Evolutionary conservation across 1,284 basidiomycete species (phyloP).

Genomic region (Malassezia obtusa): DNA sequence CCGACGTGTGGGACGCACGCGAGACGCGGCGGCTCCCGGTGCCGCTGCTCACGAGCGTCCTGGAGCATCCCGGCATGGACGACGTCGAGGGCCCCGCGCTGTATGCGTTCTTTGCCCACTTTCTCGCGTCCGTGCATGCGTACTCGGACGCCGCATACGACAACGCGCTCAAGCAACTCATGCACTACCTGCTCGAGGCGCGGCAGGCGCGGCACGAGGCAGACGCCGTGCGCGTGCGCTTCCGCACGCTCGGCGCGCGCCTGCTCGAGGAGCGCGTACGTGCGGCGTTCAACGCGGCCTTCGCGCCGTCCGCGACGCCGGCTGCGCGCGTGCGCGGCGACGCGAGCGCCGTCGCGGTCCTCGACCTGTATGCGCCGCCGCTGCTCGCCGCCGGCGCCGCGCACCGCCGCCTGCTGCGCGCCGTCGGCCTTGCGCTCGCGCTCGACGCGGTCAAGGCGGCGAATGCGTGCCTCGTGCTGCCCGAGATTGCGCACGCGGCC

Average conservation of each 20-base stretch:
- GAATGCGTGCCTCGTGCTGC: conserved; percentile 6
- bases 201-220: conserved; percentile 32
- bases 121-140: conserved; percentile 23
- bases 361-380: conserved; percentile 30
- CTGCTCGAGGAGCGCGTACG: conserved; percentile 16
- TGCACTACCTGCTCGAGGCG: conserved; percentile 37
- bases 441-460: conserved; percentile 8
- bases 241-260: background rate
- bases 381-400: conserved; percentile 28
- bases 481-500: background rate
- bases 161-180: conserved; percentile 33
- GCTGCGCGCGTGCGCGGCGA: conserved; percentile 22
- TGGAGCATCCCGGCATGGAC: conserved; percentile 28
- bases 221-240: conserved; percentile 1
- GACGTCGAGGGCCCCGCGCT: conserved; percentile 12
- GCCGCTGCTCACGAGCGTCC: conserved; percentile 28
- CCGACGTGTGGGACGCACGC: conserved; percentile 2
- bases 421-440: conserved; percentile 5
- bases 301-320: conserved; percentile 8
- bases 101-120: conserved; percentile 26
- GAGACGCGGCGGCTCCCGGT: background rate
- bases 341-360: conserved; percentile 21
- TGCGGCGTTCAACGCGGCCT: conserved; percentile 21
- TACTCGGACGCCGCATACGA: conserved; percentile 20
- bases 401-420: conserved; percentile 1